A percentile compares a stretch with the other conserved stretches of the same genome.
phyloP scores from a whole-genome alignment of 768 basidiomycete genomes.

The Epithele typhae region DNA sequence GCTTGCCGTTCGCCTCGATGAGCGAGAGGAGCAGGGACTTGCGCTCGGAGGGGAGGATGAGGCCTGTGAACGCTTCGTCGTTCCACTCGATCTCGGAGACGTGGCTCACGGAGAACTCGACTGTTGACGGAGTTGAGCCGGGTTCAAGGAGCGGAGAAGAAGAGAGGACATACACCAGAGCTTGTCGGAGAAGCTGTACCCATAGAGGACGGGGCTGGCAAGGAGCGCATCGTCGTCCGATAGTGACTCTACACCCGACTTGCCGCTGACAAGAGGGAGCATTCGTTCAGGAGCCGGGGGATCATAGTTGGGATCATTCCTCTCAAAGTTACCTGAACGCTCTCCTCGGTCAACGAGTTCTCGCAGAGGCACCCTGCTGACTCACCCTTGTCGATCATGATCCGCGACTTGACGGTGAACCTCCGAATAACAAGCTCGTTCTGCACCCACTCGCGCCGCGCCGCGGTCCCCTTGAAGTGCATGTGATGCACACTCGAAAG shows the following conservation, averaged over 20 bases:
- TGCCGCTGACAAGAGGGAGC: conserved; percentile 10
- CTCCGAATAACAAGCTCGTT: conserved; percentile 33
- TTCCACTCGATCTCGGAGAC: conserved; percentile 42
- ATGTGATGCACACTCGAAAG: conserved; percentile 42
- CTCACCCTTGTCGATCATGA: conserved; percentile 55
- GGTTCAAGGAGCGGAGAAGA: not conserved
- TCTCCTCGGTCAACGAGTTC: too few species aligned
- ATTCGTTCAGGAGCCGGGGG: not conserved
- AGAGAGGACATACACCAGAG: conserved; percentile 33
- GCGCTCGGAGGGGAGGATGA: conserved; percentile 26
- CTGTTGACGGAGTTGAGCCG: conserved; percentile 24
- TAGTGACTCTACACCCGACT: conserved; percentile 1
- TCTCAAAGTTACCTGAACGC: conserved; percentile 43
- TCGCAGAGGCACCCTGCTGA: too few species aligned
- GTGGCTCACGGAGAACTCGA: conserved; percentile 56
- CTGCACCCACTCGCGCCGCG: conserved; percentile 1
- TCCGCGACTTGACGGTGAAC: conserved; percentile 53
- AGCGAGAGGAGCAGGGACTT: conserved; percentile 27
- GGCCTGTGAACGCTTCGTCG: conserved; percentile 27
- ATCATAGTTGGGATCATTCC: conserved; percentile 31
- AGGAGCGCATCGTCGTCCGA: conserved; percentile 49
- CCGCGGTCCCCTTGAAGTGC: conserved; percentile 40
- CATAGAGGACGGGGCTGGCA: conserved; percentile 50
- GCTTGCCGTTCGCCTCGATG: conserved; percentile 25
- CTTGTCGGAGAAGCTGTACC: conserved; percentile 58